phyloP scores from a whole-genome alignment of 352 stramenopile species.

The Phytophthora sansomeana region DNA sequence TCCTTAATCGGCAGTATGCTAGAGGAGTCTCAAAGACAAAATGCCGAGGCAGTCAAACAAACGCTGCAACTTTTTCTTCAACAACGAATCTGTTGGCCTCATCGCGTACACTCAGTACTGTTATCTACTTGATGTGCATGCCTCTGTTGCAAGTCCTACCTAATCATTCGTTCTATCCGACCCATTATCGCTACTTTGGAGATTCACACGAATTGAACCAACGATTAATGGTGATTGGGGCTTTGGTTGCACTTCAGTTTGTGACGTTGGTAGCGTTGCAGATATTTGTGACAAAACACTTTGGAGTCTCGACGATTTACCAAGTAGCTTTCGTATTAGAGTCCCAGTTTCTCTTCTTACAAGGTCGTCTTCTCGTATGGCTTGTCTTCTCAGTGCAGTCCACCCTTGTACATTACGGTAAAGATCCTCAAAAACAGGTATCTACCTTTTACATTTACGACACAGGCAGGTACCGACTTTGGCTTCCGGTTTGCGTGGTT shows the following conservation, averaged over 20 bases:
- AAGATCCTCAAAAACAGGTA: not conserved
- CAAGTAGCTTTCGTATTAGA: conserved; percentile 61
- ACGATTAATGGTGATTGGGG: conserved; percentile 27
- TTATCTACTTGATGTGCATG: conserved; percentile 47
- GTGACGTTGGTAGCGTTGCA: conserved; percentile 18
- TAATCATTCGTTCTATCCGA: conserved; percentile 40
- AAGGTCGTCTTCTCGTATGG: conserved; percentile 49
- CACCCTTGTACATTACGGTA: conserved; percentile 34
- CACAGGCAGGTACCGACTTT: conserved; percentile 12
- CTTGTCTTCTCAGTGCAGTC: conserved; percentile 35
- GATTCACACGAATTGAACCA: conserved; percentile 16
- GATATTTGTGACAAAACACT: conserved; percentile 31
- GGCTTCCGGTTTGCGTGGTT: conserved; percentile 22
- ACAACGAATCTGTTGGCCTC: conserved; percentile 48
- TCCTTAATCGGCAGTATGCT: conserved; percentile 15
- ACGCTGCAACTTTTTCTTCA: conserved; percentile 48
- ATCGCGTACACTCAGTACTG: conserved; percentile 39
- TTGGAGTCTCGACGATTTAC: conserved; percentile 39
- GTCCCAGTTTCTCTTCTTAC: conserved; percentile 38
- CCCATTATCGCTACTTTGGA: conserved; percentile 30
- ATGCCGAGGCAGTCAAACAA: conserved; percentile 36
- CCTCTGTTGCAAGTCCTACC: conserved; percentile 25
- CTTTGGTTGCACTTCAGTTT: conserved; percentile 28
- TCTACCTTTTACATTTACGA: not conserved
- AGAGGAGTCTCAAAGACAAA: conserved; percentile 32